Evolutionary conservation across 208 protist genomes (phyloP), one percentile per base, ranked within the genome.

Genomic region (Herpetomonas muscarum): DNA sequence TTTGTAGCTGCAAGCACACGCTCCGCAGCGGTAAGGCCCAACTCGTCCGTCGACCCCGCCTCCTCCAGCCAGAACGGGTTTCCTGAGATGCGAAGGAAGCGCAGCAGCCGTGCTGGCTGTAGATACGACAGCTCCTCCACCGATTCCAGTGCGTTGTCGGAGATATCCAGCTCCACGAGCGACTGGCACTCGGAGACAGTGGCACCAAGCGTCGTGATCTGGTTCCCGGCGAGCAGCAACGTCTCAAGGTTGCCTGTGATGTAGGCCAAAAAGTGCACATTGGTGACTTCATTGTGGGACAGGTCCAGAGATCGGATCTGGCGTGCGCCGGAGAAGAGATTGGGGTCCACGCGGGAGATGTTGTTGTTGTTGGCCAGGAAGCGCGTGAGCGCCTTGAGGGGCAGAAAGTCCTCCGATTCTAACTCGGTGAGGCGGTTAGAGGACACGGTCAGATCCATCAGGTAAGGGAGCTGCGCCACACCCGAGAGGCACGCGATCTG

Each of bases 191-290:
- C 51, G 53, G 70, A 55, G 48, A 93, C 36, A 4, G 59, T 58
- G 26, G 36, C 25, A 25, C 55, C 56, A 13, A 93, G 62, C 21
- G 54, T 39, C 9, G 39, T 55, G 24, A 90, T 60, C 15, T 61
- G 37, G 54, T 93, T 93, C 51, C 75, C 55, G 7, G 68, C 55
- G n/a, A 93, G 19, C n/a, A 67, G 50, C 41, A 93, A 50, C 0
- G 45, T 71, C 29, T 87, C 81, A n/a, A 89, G 57, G 58, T 80
- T 79, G 13, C 48, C 45, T 0, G 68, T 39, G 0, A 93, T 42
- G 44, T 79, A 79, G 19, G 65, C 25, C 7, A 81, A 55, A 57
- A 90, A 90, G 17, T 68, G 48, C 0, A 67, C 58, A 30, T 75
- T 61, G 1, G 31, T 50, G 7, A 94, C 37, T 0, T 50, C 31